These are phyloP conservation scores for Aspergillus sp. DNA, from an alignment of 2,329 filamentous ascomycete species.

Conservation along the genomic window DNA sequence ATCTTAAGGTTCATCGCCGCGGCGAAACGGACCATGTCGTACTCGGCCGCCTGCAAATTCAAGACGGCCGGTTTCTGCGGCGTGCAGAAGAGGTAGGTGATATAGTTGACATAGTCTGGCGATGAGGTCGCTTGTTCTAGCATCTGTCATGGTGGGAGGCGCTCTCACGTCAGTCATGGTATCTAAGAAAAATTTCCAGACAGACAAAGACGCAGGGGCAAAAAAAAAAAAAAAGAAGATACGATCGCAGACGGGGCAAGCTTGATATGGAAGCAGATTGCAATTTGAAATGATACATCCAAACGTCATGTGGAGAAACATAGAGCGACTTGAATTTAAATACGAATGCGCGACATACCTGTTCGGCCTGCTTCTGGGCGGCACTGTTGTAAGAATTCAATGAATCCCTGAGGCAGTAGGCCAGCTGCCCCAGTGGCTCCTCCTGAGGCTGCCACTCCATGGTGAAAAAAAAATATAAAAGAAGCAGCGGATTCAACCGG, in stretches of 20 bases:
- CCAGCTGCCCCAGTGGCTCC: slow-evolving; percentile 85
- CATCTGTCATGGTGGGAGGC: slow-evolving; percentile 62
- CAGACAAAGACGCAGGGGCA: not conserved
- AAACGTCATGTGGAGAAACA: slow-evolving; percentile 2
- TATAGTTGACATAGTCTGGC: slow-evolving; percentile 95
- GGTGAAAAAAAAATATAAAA: slow-evolving; percentile 12
- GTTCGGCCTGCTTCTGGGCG: slow-evolving; percentile 85
- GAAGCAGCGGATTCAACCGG: slow-evolving; percentile 1
- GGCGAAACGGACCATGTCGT: slow-evolving; percentile 74
- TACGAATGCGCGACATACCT: slow-evolving; percentile 56
- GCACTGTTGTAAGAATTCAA: slow-evolving; percentile 77
- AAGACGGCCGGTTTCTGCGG: slow-evolving; percentile 55
- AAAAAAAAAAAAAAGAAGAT: not conserved
- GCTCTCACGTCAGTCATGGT: slow-evolving; percentile 17
- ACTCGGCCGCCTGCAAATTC: slow-evolving; percentile 63
- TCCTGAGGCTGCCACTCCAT: slow-evolving; percentile 94
- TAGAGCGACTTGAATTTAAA: slow-evolving; percentile 8
- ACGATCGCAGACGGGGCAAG: slow-evolving; percentile 1
- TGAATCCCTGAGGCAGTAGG: slow-evolving; percentile 86
- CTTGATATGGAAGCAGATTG: not conserved
- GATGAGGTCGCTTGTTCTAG: slow-evolving; percentile 83
- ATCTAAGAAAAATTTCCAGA: slow-evolving; percentile 8
- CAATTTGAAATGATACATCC: not conserved
- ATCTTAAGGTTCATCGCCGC: slow-evolving; percentile 96
- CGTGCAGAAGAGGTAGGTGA: slow-evolving; percentile 84